These are phyloP conservation scores for Sphenostylis stenocarpa DNA, from an alignment of 306 rosid genomes.

Conservation along the genomic window DNA sequence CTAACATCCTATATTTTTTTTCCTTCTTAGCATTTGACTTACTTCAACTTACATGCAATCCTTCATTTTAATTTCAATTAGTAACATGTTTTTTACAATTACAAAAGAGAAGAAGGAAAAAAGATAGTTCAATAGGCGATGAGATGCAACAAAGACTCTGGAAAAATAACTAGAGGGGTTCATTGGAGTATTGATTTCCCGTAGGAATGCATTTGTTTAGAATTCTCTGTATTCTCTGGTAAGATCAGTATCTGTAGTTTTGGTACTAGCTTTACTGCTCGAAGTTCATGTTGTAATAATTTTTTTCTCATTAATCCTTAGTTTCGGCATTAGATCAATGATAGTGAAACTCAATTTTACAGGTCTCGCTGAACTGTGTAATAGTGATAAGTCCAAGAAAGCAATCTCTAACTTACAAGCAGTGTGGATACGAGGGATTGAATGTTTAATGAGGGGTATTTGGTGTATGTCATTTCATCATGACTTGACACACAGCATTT, in stretches of 20 bases:
- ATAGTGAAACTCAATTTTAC: constrained; percentile 20
- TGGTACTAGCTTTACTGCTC: background rate
- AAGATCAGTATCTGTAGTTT: background rate
- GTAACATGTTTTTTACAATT: background rate
- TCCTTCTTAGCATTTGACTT: background rate
- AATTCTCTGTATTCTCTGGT: background rate
- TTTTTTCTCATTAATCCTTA: background rate
- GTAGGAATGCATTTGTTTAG: background rate
- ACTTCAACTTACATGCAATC: background rate
- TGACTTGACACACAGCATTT: background rate
- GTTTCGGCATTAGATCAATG: background rate
- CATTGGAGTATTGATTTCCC: background rate
- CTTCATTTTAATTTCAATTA: background rate
- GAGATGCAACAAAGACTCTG: background rate
- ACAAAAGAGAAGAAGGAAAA: background rate
- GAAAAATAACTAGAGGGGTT: background rate
- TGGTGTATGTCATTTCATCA: background rate
- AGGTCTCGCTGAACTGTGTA: constrained; percentile 77
- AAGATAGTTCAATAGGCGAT: background rate
- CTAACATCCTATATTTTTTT: background rate
- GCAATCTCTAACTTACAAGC: constrained; percentile 66
- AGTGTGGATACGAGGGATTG: constrained; percentile 74
- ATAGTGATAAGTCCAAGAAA: constrained; percentile 80
- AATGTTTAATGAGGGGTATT: constrained; percentile 39
- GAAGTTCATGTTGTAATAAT: background rate